phyloP scores from a whole-genome alignment of 2,329 filamentous ascomycete species.

The Aphanoascus verrucosus region DNA sequence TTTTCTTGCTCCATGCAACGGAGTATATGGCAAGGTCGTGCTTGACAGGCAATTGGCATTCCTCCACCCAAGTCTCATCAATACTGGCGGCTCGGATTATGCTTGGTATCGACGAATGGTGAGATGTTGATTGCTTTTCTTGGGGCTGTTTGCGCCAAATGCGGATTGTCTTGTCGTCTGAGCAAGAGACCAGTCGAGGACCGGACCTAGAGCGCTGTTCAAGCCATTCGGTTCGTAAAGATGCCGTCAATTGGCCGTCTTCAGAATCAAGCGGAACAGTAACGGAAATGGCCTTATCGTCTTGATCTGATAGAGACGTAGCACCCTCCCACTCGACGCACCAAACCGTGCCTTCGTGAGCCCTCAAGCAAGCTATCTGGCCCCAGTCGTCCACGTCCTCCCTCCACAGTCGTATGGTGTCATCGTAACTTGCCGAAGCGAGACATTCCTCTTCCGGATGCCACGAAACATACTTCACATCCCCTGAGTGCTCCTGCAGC shows the following conservation, averaged over 20 bases:
- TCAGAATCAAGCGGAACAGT: not conserved
- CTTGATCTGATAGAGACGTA: not conserved
- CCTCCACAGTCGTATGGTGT: slow-evolving; percentile 77
- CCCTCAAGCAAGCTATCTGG: slow-evolving; percentile 69
- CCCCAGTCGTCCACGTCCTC: slow-evolving; percentile 93
- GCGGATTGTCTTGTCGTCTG: slow-evolving; percentile 68
- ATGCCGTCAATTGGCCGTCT: slow-evolving; percentile 2
- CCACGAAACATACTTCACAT: slow-evolving; percentile 92
- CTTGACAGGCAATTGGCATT: slow-evolving; percentile 58
- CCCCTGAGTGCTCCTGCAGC: slow-evolving; percentile 83
- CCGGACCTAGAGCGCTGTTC: slow-evolving; percentile 26
- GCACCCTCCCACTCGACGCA: slow-evolving; percentile 55
- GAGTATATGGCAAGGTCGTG: slow-evolving; percentile 80
- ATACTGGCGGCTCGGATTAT: slow-evolving; percentile 65
- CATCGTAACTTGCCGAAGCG: slow-evolving; percentile 87
- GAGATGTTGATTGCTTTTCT: slow-evolving; percentile 38
- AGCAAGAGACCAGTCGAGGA: slow-evolving; percentile 65
- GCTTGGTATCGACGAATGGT: slow-evolving; percentile 53
- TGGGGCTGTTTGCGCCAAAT: slow-evolving; percentile 60
- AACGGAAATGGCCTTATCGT: not conserved
- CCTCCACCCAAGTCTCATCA: slow-evolving; percentile 75
- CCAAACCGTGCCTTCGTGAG: slow-evolving; percentile 84
- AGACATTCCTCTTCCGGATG: slow-evolving; percentile 71
- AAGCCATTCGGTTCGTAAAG: slow-evolving; percentile 21
- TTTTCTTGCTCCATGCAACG: slow-evolving; percentile 67